These are phyloP conservation scores for Sanghuangporus baumii DNA, from an alignment of 1,284 basidiomycete species.

Conservation along the genomic window DNA sequence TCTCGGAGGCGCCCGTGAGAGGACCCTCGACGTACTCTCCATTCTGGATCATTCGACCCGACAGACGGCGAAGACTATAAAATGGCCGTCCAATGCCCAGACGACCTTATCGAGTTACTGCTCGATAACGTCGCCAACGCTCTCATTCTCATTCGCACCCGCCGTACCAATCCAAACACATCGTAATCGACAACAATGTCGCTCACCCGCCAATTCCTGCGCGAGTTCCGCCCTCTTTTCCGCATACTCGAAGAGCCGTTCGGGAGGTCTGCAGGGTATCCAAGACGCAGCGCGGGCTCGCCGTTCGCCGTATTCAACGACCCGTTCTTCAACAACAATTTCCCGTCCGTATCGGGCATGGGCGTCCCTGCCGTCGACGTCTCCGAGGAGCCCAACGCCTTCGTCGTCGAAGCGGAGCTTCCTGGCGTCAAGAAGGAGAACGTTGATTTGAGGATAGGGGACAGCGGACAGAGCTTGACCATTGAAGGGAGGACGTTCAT, in stretches of 20 bases:
- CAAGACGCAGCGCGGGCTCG: slow-evolving; percentile 25
- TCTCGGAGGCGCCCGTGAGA: not conserved
- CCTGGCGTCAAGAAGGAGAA: slow-evolving; percentile 78
- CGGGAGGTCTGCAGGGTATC: slow-evolving; percentile 32
- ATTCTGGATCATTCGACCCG: slow-evolving; percentile 7
- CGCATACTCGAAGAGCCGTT: slow-evolving; percentile 66
- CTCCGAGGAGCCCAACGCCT: slow-evolving; percentile 57
- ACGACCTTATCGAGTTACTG: not conserved
- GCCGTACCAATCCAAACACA: not conserved
- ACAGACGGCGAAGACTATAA: not conserved
- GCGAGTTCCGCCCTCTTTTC: slow-evolving; percentile 70
- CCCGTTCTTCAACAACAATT: slow-evolving; percentile 45
- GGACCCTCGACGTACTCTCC: not conserved
- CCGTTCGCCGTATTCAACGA: slow-evolving; percentile 17
- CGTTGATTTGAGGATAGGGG: slow-evolving; percentile 61
- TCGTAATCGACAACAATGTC: slow-evolving; percentile 42
- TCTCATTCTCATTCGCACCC: not conserved
- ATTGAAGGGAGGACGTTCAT: slow-evolving; percentile 59
- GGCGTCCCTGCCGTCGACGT: slow-evolving; percentile 53
- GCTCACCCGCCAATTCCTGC: slow-evolving; percentile 57
- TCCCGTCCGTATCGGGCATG: slow-evolving; percentile 30
- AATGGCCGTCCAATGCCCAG: not conserved
- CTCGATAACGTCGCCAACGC: not conserved
- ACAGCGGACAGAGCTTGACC: slow-evolving; percentile 62
- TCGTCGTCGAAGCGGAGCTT: slow-evolving; percentile 68